Conservation (phyloP, 805 yeast genomes). For the Starmerella khaoyaiensis region DNA sequence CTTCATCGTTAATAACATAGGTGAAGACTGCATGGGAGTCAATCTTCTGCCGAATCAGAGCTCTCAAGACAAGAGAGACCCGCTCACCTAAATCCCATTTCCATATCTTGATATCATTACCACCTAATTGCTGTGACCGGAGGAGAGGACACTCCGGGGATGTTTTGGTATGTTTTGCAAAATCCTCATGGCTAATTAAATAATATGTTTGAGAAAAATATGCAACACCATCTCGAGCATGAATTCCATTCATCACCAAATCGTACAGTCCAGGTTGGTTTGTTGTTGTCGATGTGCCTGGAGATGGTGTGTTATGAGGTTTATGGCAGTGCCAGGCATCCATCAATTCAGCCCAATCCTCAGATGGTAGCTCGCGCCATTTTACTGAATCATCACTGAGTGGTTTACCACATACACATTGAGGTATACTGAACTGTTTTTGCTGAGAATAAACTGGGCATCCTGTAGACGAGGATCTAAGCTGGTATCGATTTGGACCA, state of each 20-base stretch:
- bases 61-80: conserved; percentile 5
- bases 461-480: too few relatives aligned
- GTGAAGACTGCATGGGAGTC: conserved; percentile 28
- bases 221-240: conserved; percentile 34
- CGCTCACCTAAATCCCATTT: conserved; percentile 41
- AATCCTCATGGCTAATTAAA: conserved; percentile 27
- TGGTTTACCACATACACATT: too few relatives aligned
- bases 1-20: conserved; percentile 15
- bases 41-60: conserved; percentile 22
- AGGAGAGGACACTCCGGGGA: too few relatives aligned
- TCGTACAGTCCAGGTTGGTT: conserved; percentile 18
- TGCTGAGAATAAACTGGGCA: too few relatives aligned
- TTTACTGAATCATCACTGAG: too few relatives aligned
- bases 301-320: conserved; percentile 25
- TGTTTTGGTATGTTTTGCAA: background rate
- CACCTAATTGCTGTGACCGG: background rate
- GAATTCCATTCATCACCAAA: conserved; percentile 20
- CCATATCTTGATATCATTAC: conserved; percentile 29
- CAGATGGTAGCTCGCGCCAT: conserved; percentile 67
- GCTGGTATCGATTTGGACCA: too few relatives aligned
- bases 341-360: conserved; percentile 88
- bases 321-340: conserved; percentile 94
- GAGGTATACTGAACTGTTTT: too few relatives aligned
- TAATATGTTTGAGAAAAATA: conserved; percentile 50
- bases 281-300: too few relatives aligned